These are phyloP conservation scores for Phytophthora multivora DNA, from an alignment of 352 stramenopile species.

Conservation along the genomic window DNA sequence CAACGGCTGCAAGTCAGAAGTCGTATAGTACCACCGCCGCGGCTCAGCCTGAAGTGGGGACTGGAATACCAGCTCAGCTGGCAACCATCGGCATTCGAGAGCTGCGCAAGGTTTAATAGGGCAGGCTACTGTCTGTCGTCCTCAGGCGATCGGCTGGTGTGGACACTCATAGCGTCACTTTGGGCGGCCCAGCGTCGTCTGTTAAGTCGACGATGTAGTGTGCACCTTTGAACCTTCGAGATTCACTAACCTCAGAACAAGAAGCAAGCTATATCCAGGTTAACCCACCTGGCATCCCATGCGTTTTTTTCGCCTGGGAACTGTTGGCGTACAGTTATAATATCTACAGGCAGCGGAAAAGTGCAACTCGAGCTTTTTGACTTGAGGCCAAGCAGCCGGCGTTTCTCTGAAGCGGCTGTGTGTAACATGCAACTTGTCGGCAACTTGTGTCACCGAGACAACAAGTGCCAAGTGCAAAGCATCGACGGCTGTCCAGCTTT, in stretches of 20 bases:
- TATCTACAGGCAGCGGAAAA: background rate
- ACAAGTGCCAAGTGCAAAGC: conserved; percentile 9
- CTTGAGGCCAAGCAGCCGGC: background rate
- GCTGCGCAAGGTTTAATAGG: background rate
- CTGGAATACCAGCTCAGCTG: conserved; percentile 2
- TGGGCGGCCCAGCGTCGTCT: background rate
- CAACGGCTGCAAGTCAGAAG: conserved; percentile 19
- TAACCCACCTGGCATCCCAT: background rate
- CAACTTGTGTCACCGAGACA: conserved; percentile 29
- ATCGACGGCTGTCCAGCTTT: conserved; percentile 9
- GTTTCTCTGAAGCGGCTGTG: conserved; percentile 21
- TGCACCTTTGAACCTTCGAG: conserved; percentile 6
- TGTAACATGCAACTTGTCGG: conserved; percentile 24
- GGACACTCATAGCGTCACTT: background rate
- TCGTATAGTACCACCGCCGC: conserved; percentile 1
- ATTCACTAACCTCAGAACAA: conserved; percentile 1
- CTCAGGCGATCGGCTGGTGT: background rate
- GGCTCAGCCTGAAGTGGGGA: conserved; percentile 12
- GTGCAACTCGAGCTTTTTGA: background rate
- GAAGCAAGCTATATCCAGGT: background rate
- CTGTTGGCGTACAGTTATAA: no score
- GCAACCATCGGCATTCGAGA: background rate
- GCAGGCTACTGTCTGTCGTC: conserved; percentile 1
- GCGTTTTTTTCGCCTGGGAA: background rate
- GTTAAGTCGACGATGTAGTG: background rate